A percentile compares a stretch with the other conserved stretches of the same genome.
These are phyloP conservation scores for Pleurostoma richardsiae DNA, from an alignment of 2,329 filamentous ascomycete species.

Conservation along the genomic window DNA sequence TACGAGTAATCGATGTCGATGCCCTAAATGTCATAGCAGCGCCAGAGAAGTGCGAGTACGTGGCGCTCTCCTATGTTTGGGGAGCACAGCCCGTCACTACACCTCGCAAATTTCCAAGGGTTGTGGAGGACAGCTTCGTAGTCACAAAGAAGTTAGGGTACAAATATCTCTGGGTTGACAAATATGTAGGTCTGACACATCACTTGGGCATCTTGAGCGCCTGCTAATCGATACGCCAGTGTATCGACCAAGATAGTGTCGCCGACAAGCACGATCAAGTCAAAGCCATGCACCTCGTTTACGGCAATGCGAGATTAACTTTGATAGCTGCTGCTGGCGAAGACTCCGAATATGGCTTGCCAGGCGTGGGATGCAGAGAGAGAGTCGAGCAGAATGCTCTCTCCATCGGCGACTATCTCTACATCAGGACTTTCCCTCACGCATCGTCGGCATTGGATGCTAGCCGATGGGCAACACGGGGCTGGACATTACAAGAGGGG, in stretches of 20 bases:
- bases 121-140: background rate
- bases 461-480: slow-evolving; percentile 7
- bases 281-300: slow-evolving; percentile 2
- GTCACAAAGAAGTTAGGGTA: background rate
- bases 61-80: background rate
- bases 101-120: background rate
- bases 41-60: background rate
- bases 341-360: slow-evolving; percentile 1
- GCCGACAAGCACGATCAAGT: background rate
- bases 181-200: background rate
- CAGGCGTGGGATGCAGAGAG: background rate
- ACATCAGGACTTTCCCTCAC: background rate
- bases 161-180: background rate
- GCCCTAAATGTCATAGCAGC: background rate
- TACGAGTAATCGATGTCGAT: background rate
- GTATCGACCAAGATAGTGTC: slow-evolving; percentile 26
- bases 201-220: background rate
- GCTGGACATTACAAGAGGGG: slow-evolving; percentile 13
- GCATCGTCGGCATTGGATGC: background rate
- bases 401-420: background rate
- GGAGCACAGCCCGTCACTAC: background rate
- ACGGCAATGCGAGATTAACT: slow-evolving; percentile 1
- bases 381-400: background rate
- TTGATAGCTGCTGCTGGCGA: slow-evolving; percentile 4
- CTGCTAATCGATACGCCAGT: background rate